phyloP scores from a whole-genome alignment of 306 rosid genomes.

The Cicer judaicum region DNA sequence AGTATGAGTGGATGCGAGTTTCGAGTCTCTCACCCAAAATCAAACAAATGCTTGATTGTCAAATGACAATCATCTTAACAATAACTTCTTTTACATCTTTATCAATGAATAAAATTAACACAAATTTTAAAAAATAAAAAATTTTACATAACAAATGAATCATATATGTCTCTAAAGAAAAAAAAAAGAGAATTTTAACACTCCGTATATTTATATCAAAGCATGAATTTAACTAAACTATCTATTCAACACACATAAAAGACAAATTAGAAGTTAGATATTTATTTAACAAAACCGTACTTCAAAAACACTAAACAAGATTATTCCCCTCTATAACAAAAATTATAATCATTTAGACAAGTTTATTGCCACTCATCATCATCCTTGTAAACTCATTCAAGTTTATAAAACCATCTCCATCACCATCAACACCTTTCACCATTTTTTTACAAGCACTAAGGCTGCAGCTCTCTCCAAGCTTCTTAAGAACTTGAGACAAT shows the following conservation, averaged over 20 bases:
- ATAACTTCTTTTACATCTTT: neutral
- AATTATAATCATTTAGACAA: constrained; percentile 8
- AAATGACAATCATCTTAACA: neutral
- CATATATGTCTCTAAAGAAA: too few relatives aligned
- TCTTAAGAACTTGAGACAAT: constrained; percentile 58
- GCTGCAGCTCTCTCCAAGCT: constrained; percentile 67
- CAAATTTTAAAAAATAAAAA: neutral
- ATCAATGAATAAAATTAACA: too few relatives aligned
- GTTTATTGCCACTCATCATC: constrained; percentile 65
- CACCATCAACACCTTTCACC: constrained; percentile 69
- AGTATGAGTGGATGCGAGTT: too few relatives aligned
- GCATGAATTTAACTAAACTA: constrained; percentile 13
- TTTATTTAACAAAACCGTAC: neutral
- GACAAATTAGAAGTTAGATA: neutral
- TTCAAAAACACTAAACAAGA: constrained; percentile 12
- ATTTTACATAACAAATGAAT: too few relatives aligned
- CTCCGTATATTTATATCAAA: neutral
- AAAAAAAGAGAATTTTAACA: neutral
- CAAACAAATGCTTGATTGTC: too few relatives aligned
- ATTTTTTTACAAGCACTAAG: constrained; percentile 63
- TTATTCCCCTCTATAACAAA: neutral
- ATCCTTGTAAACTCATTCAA: constrained; percentile 68
- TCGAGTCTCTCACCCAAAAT: too few relatives aligned
- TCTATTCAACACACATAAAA: neutral
- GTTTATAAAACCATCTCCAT: constrained; percentile 81